Evolutionary conservation across 805 yeast species (phyloP).

Genomic region (Metschnikowia koreensis): DNA sequence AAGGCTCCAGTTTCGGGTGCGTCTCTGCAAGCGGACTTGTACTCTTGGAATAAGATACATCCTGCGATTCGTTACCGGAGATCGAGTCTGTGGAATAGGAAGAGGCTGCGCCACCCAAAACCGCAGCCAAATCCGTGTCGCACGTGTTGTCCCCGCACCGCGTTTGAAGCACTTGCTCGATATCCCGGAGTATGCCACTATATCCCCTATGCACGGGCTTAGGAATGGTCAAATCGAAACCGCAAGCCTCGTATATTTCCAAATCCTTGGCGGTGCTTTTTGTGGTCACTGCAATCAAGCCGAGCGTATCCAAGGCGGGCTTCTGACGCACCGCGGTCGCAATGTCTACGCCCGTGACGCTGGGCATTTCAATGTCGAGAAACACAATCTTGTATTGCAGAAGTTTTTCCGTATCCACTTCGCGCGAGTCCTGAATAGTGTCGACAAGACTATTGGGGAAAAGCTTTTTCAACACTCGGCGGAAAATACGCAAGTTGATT

Average conservation of each 20-base stretch:
- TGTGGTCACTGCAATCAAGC: slow-evolving; percentile 44
- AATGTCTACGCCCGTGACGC: slow-evolving; percentile 38
- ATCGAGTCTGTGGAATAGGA: background rate
- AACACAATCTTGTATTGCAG: slow-evolving; percentile 27
- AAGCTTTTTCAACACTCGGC: slow-evolving; percentile 29
- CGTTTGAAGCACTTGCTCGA: slow-evolving; percentile 17
- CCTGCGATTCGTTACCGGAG: background rate
- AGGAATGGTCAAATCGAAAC: slow-evolving; percentile 41
- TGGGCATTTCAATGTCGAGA: slow-evolving; percentile 48
- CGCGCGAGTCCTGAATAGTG: slow-evolving; percentile 30
- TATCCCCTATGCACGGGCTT: slow-evolving; percentile 34
- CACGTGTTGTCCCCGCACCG: slow-evolving; percentile 3
- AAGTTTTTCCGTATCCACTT: slow-evolving; percentile 24
- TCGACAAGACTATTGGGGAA: slow-evolving; percentile 33
- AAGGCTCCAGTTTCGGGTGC: background rate
- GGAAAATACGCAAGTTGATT: slow-evolving; percentile 38
- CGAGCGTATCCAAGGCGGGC: slow-evolving; percentile 20
- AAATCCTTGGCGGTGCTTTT: slow-evolving; percentile 28
- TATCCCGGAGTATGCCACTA: slow-evolving; percentile 19
- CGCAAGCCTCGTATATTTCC: slow-evolving; percentile 29
- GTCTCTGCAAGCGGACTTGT: background rate
- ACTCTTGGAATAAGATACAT: background rate
- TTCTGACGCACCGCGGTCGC: slow-evolving; percentile 21
- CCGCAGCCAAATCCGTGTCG: background rate
- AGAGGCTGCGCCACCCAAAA: background rate